Percentiles rank a stretch among this genome's conserved stretches.
Conservation (phyloP, 257 asterid species). For the Vinca minor region DNA sequence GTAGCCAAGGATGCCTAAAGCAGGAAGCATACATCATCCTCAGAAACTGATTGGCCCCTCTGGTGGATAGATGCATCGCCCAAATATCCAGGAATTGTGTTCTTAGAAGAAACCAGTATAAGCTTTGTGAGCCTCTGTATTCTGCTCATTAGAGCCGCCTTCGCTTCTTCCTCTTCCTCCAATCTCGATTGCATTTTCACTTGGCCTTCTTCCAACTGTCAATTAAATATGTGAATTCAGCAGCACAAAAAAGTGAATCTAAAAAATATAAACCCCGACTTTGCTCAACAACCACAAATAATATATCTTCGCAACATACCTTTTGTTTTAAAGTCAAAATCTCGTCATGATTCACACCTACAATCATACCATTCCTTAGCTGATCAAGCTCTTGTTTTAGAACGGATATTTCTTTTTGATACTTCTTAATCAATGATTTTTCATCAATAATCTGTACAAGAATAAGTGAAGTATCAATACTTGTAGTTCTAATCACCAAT, state of each 20-base stretch:
- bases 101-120: conserved; percentile 93
- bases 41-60: conserved; percentile 53
- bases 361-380: conserved; percentile 66
- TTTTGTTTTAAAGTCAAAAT: conserved; percentile 65
- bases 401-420: conserved; percentile 84
- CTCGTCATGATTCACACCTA: conserved; percentile 77
- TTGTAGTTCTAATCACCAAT: conserved; percentile 12
- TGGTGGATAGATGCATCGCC: conserved; percentile 53
- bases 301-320: conserved; percentile 30
- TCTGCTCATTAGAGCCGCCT: conserved; percentile 96
- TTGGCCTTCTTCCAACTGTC: conserved; percentile 96
- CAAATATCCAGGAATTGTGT: conserved; percentile 52
- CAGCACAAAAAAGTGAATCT: background rate
- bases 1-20: conserved; percentile 7
- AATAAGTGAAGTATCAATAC: conserved; percentile 9
- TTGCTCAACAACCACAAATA: background rate
- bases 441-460: conserved; percentile 84
- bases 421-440: conserved; percentile 92
- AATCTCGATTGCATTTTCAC: conserved; percentile 95
- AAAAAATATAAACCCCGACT: background rate
- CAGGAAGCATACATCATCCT: conserved; percentile 61
- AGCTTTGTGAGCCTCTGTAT: conserved; percentile 95
- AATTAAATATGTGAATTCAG: background rate
- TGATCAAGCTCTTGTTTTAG: conserved; percentile 91
- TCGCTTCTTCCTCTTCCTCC: conserved; percentile 99